Evolutionary conservation across 176 grass and related monocot genomes (phyloP).

Genomic region (Panicum miliaceum): DNA sequence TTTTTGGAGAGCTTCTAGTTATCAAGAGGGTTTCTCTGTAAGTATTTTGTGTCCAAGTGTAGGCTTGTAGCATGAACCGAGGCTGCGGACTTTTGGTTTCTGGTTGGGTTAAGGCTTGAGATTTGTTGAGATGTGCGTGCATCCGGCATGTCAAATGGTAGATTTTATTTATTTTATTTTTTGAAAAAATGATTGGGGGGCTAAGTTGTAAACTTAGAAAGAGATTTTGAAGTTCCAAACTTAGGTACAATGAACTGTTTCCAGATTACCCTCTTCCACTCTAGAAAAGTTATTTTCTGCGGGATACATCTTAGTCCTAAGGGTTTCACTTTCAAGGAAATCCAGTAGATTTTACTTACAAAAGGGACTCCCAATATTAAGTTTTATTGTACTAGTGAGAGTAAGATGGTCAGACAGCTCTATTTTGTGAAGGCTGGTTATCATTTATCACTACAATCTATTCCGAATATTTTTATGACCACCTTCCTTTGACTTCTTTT

Average conservation of each 20-base stretch:
- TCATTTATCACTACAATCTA: not conserved
- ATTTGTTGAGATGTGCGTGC: not conserved
- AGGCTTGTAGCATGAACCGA: not conserved
- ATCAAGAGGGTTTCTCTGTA: not conserved
- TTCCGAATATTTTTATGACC: not conserved
- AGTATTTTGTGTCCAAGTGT: not conserved
- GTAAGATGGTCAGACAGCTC: slow-evolving; percentile 17
- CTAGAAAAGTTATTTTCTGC: slow-evolving; percentile 12
- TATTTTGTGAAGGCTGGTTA: slow-evolving; percentile 10
- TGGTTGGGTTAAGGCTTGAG: not conserved
- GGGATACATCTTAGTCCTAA: not conserved
- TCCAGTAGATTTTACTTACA: not conserved
- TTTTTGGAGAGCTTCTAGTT: not conserved
- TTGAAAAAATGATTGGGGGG: not conserved
- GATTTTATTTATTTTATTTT: not conserved
- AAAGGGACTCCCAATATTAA: not conserved
- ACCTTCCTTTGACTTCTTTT: not conserved
- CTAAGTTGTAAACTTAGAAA: not conserved
- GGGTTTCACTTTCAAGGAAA: not conserved
- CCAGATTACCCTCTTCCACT: not conserved
- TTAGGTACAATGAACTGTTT: not conserved
- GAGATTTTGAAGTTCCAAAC: not conserved
- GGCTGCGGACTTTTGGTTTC: not conserved
- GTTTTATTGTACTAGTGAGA: not conserved
- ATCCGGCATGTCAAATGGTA: not conserved